These are phyloP conservation scores for Coffea humblotiana DNA, from an alignment of 305 asterid genomes.

Conservation along the genomic window DNA sequence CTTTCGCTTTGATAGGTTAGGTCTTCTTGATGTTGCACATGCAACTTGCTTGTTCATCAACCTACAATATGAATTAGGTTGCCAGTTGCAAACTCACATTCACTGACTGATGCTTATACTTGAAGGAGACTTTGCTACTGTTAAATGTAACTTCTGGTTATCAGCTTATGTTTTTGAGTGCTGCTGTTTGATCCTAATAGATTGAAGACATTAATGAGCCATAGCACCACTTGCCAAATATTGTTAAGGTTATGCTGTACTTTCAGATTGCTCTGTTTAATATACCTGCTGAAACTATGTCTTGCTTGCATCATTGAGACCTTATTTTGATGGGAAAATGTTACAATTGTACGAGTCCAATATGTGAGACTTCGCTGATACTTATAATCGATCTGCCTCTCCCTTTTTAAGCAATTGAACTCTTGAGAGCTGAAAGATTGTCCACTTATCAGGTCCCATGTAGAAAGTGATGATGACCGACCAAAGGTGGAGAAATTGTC, in stretches of 20 bases:
- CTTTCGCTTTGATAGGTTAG: background rate
- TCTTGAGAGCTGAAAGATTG: conserved; percentile 10
- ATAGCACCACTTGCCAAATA: background rate
- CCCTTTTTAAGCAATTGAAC: background rate
- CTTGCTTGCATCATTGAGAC: background rate
- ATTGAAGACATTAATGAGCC: background rate
- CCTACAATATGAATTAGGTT: background rate
- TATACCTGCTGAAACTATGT: no score
- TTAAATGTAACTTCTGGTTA: no score
- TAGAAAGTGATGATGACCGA: conserved; percentile 48
- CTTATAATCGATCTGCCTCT: background rate
- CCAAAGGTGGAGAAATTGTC: conserved; percentile 73
- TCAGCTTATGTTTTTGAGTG: conserved; percentile 1
- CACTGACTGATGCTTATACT: background rate
- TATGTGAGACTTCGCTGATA: background rate
- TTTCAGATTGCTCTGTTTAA: background rate
- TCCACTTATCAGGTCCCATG: conserved; percentile 47
- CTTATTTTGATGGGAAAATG: background rate
- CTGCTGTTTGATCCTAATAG: background rate
- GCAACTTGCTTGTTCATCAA: background rate
- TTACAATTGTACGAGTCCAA: background rate
- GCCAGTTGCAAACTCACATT: background rate
- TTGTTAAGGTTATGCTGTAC: background rate
- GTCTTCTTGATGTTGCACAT: background rate
- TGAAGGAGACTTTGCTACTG: background rate